phyloP scores from a whole-genome alignment of 257 asterid species.

The Solanum medicagineum region DNA sequence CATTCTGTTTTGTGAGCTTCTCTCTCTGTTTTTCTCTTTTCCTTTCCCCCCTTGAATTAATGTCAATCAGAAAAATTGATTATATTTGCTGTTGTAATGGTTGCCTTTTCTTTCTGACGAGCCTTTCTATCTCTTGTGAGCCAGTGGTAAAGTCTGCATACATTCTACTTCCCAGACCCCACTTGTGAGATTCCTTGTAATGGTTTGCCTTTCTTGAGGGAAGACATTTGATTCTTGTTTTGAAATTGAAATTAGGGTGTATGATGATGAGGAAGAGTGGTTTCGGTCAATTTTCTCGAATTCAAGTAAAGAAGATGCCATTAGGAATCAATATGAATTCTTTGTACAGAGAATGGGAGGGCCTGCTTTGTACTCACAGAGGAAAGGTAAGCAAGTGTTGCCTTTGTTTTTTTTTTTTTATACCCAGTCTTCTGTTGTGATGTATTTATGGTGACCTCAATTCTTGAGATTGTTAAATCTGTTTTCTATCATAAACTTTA shows the following conservation, averaged over 20 bases:
- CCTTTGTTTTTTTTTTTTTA: background rate
- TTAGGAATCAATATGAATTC: constrained; percentile 93
- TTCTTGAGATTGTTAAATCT: background rate
- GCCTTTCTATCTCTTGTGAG: background rate
- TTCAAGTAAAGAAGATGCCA: constrained; percentile 88
- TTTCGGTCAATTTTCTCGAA: constrained; percentile 69
- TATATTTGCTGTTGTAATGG: background rate
- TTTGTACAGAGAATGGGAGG: constrained; percentile 97
- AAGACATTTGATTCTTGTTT: background rate
- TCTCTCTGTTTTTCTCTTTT: background rate
- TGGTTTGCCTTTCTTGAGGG: background rate
- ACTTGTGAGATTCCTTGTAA: background rate
- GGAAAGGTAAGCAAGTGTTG: constrained; percentile 46
- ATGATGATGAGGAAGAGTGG: constrained; percentile 90
- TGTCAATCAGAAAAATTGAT: background rate
- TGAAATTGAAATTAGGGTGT: constrained; percentile 38
- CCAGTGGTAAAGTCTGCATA: background rate
- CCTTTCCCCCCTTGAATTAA: background rate
- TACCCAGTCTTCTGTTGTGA: background rate
- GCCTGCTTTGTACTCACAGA: constrained; percentile 71
- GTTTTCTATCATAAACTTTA: background rate
- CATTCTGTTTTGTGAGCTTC: background rate
- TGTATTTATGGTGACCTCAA: background rate
- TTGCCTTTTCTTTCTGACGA: background rate
- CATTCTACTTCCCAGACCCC: no score